These are phyloP conservation scores for Globisporangium solare DNA, from an alignment of 352 stramenopile genomes.

Conservation along the genomic window DNA sequence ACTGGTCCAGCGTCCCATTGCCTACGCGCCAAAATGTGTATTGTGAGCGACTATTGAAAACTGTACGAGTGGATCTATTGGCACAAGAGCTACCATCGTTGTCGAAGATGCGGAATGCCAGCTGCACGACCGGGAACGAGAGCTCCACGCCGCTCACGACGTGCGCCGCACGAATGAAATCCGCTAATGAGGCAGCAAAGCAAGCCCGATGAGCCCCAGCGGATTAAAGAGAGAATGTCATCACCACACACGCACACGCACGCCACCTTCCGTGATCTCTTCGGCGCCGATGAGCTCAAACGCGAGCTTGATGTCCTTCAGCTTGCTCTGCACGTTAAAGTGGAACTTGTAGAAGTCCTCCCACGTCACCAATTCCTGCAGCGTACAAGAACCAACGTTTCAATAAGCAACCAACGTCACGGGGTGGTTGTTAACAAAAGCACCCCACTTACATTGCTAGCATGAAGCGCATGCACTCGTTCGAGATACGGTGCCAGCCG, in stretches of 20 bases:
- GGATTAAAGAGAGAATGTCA: too few species aligned
- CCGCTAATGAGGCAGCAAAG: conserved; percentile 15
- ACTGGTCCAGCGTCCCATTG: conserved; percentile 61
- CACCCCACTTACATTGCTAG: conserved; percentile 37
- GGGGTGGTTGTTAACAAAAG: background rate
- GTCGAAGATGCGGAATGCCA: conserved; percentile 75
- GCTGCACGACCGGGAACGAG: conserved; percentile 60
- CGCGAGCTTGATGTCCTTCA: conserved; percentile 67
- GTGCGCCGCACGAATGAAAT: conserved; percentile 64
- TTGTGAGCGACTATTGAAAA: background rate
- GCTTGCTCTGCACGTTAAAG: conserved; percentile 64
- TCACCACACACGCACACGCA: background rate
- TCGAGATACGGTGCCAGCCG: conserved; percentile 53
- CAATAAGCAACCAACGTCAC: too few species aligned
- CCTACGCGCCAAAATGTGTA: conserved; percentile 16
- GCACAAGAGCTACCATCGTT: conserved; percentile 34
- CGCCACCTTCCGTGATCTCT: conserved; percentile 65
- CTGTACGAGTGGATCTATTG: background rate
- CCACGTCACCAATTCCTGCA: conserved; percentile 56
- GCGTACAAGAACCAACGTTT: background rate
- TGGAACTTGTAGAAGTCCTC: conserved; percentile 73
- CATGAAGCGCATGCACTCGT: conserved; percentile 50
- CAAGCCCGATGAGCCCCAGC: too few species aligned
- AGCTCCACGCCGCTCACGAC: conserved; percentile 66
- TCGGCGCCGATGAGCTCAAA: conserved; percentile 60